phyloP scores from a whole-genome alignment of 2,329 filamentous ascomycete species.

The Diaporthe eres region DNA sequence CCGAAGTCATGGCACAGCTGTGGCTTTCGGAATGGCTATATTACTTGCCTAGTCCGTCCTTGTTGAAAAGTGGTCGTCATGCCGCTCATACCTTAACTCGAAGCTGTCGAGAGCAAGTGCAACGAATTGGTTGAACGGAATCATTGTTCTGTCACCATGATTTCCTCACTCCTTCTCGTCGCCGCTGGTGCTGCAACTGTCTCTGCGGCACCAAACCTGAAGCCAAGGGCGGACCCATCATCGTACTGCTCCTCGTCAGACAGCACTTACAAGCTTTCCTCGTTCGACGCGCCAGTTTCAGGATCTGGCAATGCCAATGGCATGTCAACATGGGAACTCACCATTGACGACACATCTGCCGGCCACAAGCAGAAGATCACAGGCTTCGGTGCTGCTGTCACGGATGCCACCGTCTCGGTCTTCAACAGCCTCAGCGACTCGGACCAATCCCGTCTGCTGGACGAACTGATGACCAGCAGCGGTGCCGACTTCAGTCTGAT shows the following conservation, averaged over 20 bases:
- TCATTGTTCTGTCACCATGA: conserved; percentile 11
- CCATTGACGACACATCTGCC: conserved; percentile 54
- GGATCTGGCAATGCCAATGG: conserved; percentile 51
- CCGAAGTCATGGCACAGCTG: neutral
- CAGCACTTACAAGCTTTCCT: conserved; percentile 53
- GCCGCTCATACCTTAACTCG: neutral
- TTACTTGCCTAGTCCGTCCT: neutral
- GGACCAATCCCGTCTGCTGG: conserved; percentile 51
- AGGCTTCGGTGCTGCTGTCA: conserved; percentile 59
- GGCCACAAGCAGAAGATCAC: conserved; percentile 57
- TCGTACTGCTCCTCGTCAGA: conserved; percentile 54
- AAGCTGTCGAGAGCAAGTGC: neutral
- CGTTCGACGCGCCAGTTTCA: conserved; percentile 51
- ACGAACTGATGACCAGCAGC: conserved; percentile 52
- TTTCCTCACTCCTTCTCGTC: conserved; percentile 28
- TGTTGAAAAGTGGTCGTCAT: neutral
- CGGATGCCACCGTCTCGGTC: conserved; percentile 57
- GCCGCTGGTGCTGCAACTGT: conserved; percentile 17
- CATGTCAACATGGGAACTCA: conserved; percentile 54
- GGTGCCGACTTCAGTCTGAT: conserved; percentile 57
- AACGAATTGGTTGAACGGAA: neutral
- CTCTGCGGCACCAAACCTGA: conserved; percentile 36
- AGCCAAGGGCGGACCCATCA: conserved; percentile 43
- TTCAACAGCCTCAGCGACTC: conserved; percentile 52
- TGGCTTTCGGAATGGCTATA: neutral